Evolutionary conservation across 31 red algal genomes (phyloP).

Genomic region (Odonthalia washingtoniensis): DNA sequence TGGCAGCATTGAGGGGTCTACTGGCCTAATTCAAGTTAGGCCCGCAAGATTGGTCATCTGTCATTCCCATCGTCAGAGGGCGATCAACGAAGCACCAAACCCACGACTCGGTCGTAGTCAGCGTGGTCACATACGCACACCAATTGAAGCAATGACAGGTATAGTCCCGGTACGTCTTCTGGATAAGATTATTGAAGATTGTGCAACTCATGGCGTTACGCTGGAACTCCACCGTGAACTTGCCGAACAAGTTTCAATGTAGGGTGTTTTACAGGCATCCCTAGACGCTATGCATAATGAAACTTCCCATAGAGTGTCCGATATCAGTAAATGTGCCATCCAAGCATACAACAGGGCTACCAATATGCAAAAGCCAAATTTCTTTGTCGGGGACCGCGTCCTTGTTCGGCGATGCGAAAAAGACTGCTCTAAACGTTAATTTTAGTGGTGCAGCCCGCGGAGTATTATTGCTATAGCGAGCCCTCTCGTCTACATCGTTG

Average conservation of each 20-base stretch:
- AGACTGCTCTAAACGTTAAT: neutral
- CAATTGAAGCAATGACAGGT: neutral
- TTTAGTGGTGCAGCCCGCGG: neutral
- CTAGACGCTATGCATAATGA: neutral
- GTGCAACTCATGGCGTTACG: neutral
- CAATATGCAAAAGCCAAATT: neutral
- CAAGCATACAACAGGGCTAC: neutral
- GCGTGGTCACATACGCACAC: neutral
- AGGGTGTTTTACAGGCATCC: neutral
- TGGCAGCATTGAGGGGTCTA: conserved; percentile 3
- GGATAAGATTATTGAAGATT: neutral
- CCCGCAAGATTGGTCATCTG: neutral
- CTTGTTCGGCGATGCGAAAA: neutral
- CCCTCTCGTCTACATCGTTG: neutral
- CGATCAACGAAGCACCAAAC: conserved; percentile 9
- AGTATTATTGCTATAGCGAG: neutral
- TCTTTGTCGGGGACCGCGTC: neutral
- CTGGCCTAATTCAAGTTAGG: conserved; percentile 9
- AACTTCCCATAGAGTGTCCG: neutral
- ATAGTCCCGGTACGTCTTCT: neutral
- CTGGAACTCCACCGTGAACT: neutral
- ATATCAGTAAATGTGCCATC: neutral
- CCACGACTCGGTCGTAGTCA: neutral
- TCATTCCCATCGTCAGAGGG: neutral
- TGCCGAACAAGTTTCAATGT: neutral